Evolutionary conservation across 805 yeast genomes (phyloP), one percentile per base, ranked within the genome.

Genomic region (Pichia phayaonensis): DNA sequence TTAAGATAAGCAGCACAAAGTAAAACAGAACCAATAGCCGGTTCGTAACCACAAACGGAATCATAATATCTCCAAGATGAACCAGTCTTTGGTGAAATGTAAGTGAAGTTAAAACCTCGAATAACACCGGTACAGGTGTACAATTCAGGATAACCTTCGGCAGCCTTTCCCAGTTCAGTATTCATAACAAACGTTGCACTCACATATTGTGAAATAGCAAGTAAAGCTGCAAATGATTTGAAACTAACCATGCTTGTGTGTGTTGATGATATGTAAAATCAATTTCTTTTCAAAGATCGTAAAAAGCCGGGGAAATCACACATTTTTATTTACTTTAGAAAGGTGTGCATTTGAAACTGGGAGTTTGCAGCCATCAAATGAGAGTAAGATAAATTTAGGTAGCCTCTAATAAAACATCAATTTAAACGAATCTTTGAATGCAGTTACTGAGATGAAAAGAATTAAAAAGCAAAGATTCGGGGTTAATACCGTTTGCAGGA

Each of bases 41-140:
- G 62, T 6, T 60, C 55, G 38, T 59, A 58, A 3, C 45, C 47
- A 44, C 59, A 57, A 3, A 23, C 6, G 2, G 23, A 24, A 22
- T 50, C 52, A n/a, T 43, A 49, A 8, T 2, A 44, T 2, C 34
- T 2, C 12, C 47, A 39, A 44, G 31, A 42, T 2, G 24, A 3
- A 21, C 27, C 23, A 6, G 29, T 4, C 13, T 36, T 22, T 15
- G 34, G 18, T 13, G 50, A 39, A 21, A 31, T 44, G 44, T 43
- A 54, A 36, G 56, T 55, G 40, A 42, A 56, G 3, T n/a, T n/a
- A n/a, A 16, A 34, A 3, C 8, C 8, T 4, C 18, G 2, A 5
- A 34, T 8, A 34, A 11, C 20, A 34, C 11, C 8, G 5, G 4
- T 4, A n/a, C 38, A 34, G 3, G 38, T n/a, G 8, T 34, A 34